Evolutionary conservation across 768 basidiomycete genomes (phyloP).

Genomic region (Panaeolus cyanescens): DNA sequence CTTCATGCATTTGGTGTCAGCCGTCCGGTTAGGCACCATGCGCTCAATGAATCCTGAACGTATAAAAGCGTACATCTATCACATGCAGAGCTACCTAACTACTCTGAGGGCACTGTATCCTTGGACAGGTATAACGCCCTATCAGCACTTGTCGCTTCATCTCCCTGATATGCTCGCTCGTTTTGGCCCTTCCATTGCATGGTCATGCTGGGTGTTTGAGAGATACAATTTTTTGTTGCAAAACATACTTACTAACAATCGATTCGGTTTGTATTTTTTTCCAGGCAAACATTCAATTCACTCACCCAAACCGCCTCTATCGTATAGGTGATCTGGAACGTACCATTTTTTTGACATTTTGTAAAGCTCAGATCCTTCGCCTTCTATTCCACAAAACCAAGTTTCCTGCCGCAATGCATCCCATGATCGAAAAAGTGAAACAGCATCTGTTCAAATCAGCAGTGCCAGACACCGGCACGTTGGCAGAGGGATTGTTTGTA

Average conservation of each 20-base stretch:
- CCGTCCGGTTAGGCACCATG: slow-evolving; percentile 22
- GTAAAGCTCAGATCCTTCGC: slow-evolving; percentile 21
- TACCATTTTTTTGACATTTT: slow-evolving; percentile 26
- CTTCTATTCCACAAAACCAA: slow-evolving; percentile 7
- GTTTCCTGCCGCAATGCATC: not conserved
- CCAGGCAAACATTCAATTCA: not conserved
- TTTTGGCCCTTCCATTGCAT: slow-evolving; percentile 31
- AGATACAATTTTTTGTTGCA: slow-evolving; percentile 33
- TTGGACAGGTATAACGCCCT: slow-evolving; percentile 16
- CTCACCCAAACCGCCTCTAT: not conserved
- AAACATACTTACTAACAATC: slow-evolving; percentile 25
- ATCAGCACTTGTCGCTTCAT: slow-evolving; percentile 35
- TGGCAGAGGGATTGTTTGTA: not conserved
- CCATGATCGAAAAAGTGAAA: not conserved
- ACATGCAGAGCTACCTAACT: slow-evolving; percentile 25
- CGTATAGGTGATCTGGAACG: slow-evolving; percentile 27
- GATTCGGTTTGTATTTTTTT: slow-evolving; percentile 24
- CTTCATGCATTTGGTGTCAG: slow-evolving; percentile 31
- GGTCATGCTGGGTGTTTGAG: slow-evolving; percentile 35
- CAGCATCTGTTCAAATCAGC: not conserved
- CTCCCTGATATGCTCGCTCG: slow-evolving; percentile 19
- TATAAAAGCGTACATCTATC: slow-evolving; percentile 11
- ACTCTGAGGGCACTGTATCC: slow-evolving; percentile 19
- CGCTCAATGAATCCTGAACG: slow-evolving; percentile 18
- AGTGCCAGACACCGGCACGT: too few relatives aligned